Conservation (phyloP, 306 rosid genomes). For the Malus sylvestris region DNA sequence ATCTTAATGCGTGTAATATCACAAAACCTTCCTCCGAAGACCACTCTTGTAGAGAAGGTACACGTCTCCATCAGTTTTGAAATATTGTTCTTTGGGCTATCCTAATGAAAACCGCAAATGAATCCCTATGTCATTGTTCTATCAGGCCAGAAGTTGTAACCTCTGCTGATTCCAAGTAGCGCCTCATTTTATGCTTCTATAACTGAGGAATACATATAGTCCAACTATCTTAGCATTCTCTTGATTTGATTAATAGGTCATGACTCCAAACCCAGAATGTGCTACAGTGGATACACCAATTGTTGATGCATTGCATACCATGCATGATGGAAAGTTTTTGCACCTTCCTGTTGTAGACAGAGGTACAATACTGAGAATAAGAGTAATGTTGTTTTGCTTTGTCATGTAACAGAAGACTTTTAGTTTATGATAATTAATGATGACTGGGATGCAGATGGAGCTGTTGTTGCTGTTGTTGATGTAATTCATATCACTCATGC, state of each 20-base stretch:
- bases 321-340: conserved; percentile 93
- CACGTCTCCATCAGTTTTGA: conserved; percentile 12
- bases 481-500: conserved; percentile 88
- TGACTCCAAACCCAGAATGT: conserved; percentile 95
- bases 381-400: background rate
- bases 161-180: background rate
- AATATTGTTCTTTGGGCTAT: background rate
- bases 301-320: conserved; percentile 84
- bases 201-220: background rate
- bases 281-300: conserved; percentile 79
- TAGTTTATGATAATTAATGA: conserved; percentile 25
- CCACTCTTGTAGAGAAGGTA: conserved; percentile 89
- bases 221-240: background rate
- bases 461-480: conserved; percentile 64
- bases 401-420: background rate
- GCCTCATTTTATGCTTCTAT: background rate
- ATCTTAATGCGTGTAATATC: conserved; percentile 89
- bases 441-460: conserved; percentile 59
- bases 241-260: conserved; percentile 47
- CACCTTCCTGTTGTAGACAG: conserved; percentile 81
- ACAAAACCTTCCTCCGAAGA: conserved; percentile 62
- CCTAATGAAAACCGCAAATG: background rate
- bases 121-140: background rate
- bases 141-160: background rate
- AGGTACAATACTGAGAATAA: conserved; percentile 40